These are phyloP conservation scores for Aspergillus neotritici DNA, from an alignment of 2,329 filamentous ascomycete genomes.

Conservation along the genomic window DNA sequence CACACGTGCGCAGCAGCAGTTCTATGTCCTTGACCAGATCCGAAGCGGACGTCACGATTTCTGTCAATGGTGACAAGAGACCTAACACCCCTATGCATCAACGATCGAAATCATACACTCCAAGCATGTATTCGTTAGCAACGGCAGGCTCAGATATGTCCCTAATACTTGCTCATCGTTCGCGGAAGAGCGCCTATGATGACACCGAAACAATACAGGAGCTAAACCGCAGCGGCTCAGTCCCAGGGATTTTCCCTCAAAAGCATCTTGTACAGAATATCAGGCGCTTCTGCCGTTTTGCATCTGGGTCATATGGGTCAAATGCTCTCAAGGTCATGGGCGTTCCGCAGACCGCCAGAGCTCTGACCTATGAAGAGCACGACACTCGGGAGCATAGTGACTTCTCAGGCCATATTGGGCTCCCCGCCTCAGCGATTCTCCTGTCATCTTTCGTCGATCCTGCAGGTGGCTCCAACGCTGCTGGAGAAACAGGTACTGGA, in stretches of 20 bases:
- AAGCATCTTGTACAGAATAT: conserved; percentile 44
- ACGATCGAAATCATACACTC: conserved; percentile 36
- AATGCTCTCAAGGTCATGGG: conserved; percentile 46
- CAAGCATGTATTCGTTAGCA: conserved; percentile 44
- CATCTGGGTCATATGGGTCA: conserved; percentile 44
- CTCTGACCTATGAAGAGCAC: conserved; percentile 24
- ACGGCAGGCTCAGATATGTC: conserved; percentile 42
- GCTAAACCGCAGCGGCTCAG: conserved; percentile 39
- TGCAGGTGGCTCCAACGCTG: conserved; percentile 60
- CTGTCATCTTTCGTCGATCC: conserved; percentile 67
- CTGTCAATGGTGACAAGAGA: conserved; percentile 25
- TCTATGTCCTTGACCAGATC: conserved; percentile 39
- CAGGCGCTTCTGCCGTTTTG: conserved; percentile 43
- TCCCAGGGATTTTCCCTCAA: conserved; percentile 43
- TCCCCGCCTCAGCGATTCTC: conserved; percentile 47
- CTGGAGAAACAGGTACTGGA: conserved; percentile 59
- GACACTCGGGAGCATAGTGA: conserved; percentile 42
- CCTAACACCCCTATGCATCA: conserved; percentile 29
- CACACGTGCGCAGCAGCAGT: conserved; percentile 40
- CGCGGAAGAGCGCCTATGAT: conserved; percentile 42
- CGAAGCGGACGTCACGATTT: conserved; percentile 34
- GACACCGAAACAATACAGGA: conserved; percentile 40
- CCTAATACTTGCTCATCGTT: conserved; percentile 39
- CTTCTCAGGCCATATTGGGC: conserved; percentile 41
- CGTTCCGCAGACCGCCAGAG: conserved; percentile 29